Evolutionary conservation across 768 basidiomycete genomes (phyloP).

Genomic region (Bullera alba): DNA sequence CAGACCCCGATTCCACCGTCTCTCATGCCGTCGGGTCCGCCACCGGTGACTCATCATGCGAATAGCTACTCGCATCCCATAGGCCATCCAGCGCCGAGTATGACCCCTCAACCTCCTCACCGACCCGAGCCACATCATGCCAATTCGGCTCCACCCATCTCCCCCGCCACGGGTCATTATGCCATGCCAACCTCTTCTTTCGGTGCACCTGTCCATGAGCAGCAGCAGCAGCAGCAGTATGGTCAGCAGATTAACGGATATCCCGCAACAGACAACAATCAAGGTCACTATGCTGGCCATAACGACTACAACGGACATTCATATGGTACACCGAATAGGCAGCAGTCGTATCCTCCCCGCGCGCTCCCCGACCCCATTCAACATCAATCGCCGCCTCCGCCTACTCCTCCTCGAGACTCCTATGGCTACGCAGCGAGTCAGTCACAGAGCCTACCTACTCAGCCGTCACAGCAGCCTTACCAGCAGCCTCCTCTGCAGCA

Average conservation of each 20-base stretch:
- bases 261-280: slow-evolving; percentile 11
- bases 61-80: slow-evolving; percentile 22
- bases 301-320: not conserved
- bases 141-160: slow-evolving; percentile 26
- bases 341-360: slow-evolving; percentile 4
- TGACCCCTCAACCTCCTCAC: slow-evolving; percentile 6
- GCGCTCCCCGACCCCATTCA: not conserved
- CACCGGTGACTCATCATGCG: slow-evolving; percentile 13
- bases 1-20: slow-evolving; percentile 21
- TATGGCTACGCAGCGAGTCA: not conserved
- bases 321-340: slow-evolving; percentile 1
- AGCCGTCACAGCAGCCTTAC: slow-evolving; percentile 3
- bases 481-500: slow-evolving; percentile 6
- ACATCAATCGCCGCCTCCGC: not conserved
- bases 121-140: slow-evolving; percentile 21
- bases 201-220: too few relatives aligned
- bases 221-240: too few relatives aligned
- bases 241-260: too few relatives aligned
- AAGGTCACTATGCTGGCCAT: slow-evolving; percentile 6
- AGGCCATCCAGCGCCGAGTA: slow-evolving; percentile 1
- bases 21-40: slow-evolving; percentile 8
- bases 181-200: slow-evolving; percentile 27
- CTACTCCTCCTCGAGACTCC: not conserved
- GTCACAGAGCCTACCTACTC: not conserved
- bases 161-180: slow-evolving; percentile 10